phyloP scores from a whole-genome alignment of 768 basidiomycete species.

The Boletus rufocinnamomeus region DNA sequence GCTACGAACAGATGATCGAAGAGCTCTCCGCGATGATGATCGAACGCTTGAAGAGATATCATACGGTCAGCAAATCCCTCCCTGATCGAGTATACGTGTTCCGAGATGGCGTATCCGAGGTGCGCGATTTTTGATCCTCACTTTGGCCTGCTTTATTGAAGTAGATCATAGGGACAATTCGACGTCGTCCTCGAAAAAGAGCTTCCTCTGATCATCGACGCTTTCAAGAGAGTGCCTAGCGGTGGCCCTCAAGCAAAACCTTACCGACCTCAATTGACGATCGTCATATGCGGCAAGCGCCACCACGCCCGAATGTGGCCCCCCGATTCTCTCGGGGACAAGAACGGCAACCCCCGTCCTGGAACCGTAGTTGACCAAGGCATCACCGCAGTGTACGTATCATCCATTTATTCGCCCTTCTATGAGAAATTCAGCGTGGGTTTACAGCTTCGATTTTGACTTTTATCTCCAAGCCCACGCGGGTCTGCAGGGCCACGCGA shows the following conservation, averaged over 20 bases:
- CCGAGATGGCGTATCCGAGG: conserved; percentile 83
- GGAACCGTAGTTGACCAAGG: conserved; percentile 84
- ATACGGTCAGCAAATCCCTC: conserved; percentile 53
- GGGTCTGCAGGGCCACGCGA: conserved; percentile 70
- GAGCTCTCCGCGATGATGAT: conserved; percentile 67
- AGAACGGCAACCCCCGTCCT: conserved; percentile 74
- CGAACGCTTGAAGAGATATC: conserved; percentile 63
- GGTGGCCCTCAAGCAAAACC: conserved; percentile 42
- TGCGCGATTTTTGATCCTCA: conserved; percentile 30
- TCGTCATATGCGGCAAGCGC: conserved; percentile 82
- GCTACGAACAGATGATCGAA: conserved; percentile 62
- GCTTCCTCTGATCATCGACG: conserved; percentile 58
- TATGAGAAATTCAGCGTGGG: neutral
- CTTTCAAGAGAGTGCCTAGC: conserved; percentile 51
- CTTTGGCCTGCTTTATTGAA: neutral
- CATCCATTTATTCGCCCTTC: neutral
- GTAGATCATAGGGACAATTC: conserved; percentile 66
- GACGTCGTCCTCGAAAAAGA: conserved; percentile 60
- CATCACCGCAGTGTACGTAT: conserved; percentile 62
- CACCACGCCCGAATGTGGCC: conserved; percentile 61
- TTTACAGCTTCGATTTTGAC: conserved; percentile 58
- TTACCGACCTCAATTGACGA: conserved; percentile 66
- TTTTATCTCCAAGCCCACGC: conserved; percentile 75
- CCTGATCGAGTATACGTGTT: conserved; percentile 74
- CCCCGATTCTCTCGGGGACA: conserved; percentile 49